Conservation (phyloP, 805 yeast species). For the Naumovozyma baii region DNA sequence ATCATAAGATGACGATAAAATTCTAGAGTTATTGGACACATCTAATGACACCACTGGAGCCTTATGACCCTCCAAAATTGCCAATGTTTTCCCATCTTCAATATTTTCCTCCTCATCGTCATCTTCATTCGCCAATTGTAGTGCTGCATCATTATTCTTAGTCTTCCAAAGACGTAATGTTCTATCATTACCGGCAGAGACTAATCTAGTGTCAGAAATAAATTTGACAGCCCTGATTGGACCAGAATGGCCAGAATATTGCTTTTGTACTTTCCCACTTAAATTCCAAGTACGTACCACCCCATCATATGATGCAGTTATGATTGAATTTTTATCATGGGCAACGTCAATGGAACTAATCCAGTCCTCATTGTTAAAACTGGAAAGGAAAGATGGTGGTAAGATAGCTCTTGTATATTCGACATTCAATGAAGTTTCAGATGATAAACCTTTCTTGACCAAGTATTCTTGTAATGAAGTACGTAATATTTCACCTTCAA, state of each 20-base stretch:
- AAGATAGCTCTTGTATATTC: constrained; percentile 89
- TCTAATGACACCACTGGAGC: constrained; percentile 76
- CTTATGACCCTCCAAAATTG: constrained; percentile 82
- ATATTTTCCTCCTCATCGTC: constrained; percentile 41
- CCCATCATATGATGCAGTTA: constrained; percentile 92
- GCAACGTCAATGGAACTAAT: constrained; percentile 54
- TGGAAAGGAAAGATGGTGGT: constrained; percentile 87
- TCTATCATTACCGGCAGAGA: constrained; percentile 84
- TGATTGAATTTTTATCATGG: constrained; percentile 36
- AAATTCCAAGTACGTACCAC: constrained; percentile 80
- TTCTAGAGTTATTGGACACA: constrained; percentile 47
- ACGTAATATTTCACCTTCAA: constrained; percentile 75
- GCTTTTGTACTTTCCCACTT: constrained; percentile 71
- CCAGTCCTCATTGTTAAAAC: constrained; percentile 94
- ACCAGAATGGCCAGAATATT: constrained; percentile 80
- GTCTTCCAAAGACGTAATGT: constrained; percentile 83
- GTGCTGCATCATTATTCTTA: constrained; percentile 28
- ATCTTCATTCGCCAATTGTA: too few species aligned
- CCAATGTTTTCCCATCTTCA: constrained; percentile 66
- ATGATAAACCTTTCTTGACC: constrained; percentile 63
- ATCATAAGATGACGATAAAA: constrained; percentile 81
- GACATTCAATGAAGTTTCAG: constrained; percentile 66
- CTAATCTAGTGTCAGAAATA: constrained; percentile 63
- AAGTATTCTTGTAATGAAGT: constrained; percentile 74
- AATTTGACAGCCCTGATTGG: constrained; percentile 77